phyloP scores from a whole-genome alignment of 345 rosid species.

The Bretschneidera sinensis region DNA sequence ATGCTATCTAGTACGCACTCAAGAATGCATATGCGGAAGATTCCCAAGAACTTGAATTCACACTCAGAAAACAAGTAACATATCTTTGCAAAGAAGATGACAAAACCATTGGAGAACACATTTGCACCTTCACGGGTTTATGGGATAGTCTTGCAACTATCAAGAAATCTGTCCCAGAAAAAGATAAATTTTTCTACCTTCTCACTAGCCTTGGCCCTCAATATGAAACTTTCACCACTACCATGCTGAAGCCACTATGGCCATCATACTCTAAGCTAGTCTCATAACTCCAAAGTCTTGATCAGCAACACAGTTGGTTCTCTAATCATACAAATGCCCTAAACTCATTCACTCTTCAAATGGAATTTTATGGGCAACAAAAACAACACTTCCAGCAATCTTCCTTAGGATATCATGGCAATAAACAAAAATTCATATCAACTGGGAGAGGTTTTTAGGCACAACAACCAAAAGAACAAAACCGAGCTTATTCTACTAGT shows the following conservation, averaged over 20 bases:
- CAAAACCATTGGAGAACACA: no score
- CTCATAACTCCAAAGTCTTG: conserved; percentile 2
- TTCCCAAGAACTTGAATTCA: conserved; percentile 12
- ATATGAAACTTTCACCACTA: no score
- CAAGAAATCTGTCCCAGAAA: no score
- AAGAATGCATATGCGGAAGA: conserved; percentile 13
- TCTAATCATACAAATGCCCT: not conserved
- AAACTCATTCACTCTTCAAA: not conserved
- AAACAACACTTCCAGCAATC: no score
- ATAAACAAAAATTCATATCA: no score
- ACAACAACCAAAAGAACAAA: not conserved
- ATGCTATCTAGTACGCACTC: not conserved
- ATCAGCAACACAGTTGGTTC: conserved; percentile 1
- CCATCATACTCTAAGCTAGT: no score
- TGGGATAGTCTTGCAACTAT: no score
- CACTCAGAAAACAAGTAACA: not conserved
- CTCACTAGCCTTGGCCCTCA: no score
- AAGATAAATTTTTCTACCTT: not conserved
- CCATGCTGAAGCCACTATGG: no score
- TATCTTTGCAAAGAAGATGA: conserved; percentile 6
- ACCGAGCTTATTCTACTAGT: no score
- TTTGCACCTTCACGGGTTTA: not conserved
- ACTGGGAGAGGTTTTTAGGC: conserved; percentile 5
- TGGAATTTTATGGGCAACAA: not conserved
- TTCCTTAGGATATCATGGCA: no score